Conservation (phyloP, 257 asterid genomes). For the Solanum etuberosum region DNA sequence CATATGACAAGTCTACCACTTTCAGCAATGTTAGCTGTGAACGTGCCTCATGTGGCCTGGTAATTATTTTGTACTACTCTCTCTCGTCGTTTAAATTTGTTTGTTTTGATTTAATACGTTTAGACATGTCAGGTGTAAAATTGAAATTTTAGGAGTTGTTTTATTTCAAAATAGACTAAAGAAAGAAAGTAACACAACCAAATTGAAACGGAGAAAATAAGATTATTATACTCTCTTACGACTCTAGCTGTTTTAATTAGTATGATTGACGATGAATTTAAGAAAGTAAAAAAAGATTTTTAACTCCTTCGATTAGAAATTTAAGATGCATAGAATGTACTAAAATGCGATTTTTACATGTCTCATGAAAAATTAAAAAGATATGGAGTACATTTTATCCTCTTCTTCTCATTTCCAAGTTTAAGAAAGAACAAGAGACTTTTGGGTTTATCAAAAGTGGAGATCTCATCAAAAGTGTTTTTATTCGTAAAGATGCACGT, state of each 20-base stretch:
- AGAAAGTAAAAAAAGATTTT: neutral
- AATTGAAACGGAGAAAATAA: neutral
- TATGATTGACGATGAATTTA: too few species aligned
- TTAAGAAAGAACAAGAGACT: neutral
- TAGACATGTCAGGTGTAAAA: neutral
- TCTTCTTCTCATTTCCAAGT: neutral
- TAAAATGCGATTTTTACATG: too few species aligned
- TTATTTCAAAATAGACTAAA: neutral
- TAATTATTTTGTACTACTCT: neutral
- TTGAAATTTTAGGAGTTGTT: too few species aligned
- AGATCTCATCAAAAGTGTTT: neutral
- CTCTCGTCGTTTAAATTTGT: neutral
- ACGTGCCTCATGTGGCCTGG: conserved; percentile 36
- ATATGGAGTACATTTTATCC: neutral
- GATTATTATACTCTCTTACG: neutral
- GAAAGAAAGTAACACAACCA: neutral
- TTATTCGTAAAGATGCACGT: neutral
- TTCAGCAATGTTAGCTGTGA: conserved; percentile 50
- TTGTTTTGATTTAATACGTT: neutral
- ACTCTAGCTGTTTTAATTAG: too few species aligned
- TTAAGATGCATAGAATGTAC: too few species aligned
- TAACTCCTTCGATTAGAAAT: too few species aligned
- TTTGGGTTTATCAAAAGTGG: neutral
- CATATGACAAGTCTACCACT: conserved; percentile 48
- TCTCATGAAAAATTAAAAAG: too few species aligned